Conservation (phyloP, 495 filamentous ascomycete genomes). For the Lasiosphaeriaceae sp. region DNA sequence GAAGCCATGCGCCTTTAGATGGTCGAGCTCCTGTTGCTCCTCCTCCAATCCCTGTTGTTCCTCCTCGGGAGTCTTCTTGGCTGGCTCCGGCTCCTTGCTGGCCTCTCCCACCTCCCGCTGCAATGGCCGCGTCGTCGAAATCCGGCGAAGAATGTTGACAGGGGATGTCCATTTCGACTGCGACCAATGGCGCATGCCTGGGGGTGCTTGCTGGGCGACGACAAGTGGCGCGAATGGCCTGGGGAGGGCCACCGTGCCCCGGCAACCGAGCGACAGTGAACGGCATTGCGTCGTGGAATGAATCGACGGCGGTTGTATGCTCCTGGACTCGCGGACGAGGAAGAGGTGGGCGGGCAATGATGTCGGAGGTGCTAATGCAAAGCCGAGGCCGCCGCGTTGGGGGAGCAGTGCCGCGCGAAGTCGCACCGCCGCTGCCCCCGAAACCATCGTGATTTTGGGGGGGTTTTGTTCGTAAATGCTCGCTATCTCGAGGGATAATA, state of each 20-base stretch:
- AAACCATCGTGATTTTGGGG: slow-evolving; percentile 21
- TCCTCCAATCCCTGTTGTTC: slow-evolving; percentile 8
- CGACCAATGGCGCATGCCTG: neutral
- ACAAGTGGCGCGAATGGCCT: slow-evolving; percentile 2
- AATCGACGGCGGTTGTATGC: neutral
- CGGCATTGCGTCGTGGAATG: slow-evolving; percentile 2
- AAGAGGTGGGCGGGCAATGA: slow-evolving; percentile 2
- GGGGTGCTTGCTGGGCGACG: neutral
- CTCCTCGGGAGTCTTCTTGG: slow-evolving; percentile 7
- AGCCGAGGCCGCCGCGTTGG: slow-evolving; percentile 25
- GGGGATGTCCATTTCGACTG: slow-evolving; percentile 21
- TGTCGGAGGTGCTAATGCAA: slow-evolving; percentile 4
- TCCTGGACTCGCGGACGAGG: neutral
- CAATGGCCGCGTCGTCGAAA: slow-evolving; percentile 24
- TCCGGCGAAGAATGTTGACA: slow-evolving; percentile 19
- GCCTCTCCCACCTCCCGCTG: slow-evolving; percentile 5
- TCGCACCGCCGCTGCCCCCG: slow-evolving; percentile 31
- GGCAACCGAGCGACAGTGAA: slow-evolving; percentile 9
- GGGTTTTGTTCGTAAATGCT: slow-evolving; percentile 1
- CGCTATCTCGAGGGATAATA: slow-evolving; percentile 17
- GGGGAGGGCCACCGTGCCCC: slow-evolving; percentile 4
- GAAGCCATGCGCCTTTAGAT: slow-evolving; percentile 31
- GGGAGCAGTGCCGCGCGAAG: slow-evolving; percentile 32
- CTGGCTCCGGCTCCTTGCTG: slow-evolving; percentile 7
- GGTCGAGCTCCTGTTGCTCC: slow-evolving; percentile 17